Conservation (phyloP, 495 filamentous ascomycete species). For the Annulohypoxylon stygium region DNA sequence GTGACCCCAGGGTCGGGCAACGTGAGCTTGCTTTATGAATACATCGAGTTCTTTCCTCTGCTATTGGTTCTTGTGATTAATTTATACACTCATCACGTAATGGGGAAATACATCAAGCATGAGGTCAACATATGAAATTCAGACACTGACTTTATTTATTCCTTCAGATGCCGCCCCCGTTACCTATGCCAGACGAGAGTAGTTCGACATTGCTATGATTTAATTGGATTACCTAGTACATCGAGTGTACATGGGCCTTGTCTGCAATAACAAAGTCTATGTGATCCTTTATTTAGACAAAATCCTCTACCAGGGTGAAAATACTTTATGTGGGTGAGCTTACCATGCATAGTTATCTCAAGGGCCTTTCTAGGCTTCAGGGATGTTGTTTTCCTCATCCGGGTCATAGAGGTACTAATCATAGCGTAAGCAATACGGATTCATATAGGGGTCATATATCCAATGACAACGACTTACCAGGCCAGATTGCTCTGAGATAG, state of each 20-base stretch:
- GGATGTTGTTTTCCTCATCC: neutral
- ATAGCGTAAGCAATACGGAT: neutral
- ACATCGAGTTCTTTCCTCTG: conserved; percentile 21
- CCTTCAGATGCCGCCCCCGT: neutral
- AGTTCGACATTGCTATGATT: too few species aligned
- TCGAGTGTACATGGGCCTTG: neutral
- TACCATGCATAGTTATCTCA: neutral
- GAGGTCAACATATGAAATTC: neutral
- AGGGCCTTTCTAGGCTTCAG: neutral
- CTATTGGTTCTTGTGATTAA: neutral
- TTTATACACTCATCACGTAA: neutral
- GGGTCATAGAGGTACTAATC: neutral
- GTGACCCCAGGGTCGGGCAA: conserved; percentile 32
- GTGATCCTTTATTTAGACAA: neutral
- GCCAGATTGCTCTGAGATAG: neutral
- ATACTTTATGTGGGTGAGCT: too few species aligned
- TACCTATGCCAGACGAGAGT: neutral
- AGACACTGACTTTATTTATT: neutral
- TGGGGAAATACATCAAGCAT: neutral
- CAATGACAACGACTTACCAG: neutral
- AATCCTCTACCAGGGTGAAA: neutral
- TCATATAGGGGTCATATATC: neutral
- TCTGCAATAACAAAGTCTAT: neutral
- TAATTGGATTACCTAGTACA: neutral
- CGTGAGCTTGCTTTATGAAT: conserved; percentile 26